phyloP scores from a whole-genome alignment of 805 yeast species.

The Metschnikowia kunwiensis region DNA sequence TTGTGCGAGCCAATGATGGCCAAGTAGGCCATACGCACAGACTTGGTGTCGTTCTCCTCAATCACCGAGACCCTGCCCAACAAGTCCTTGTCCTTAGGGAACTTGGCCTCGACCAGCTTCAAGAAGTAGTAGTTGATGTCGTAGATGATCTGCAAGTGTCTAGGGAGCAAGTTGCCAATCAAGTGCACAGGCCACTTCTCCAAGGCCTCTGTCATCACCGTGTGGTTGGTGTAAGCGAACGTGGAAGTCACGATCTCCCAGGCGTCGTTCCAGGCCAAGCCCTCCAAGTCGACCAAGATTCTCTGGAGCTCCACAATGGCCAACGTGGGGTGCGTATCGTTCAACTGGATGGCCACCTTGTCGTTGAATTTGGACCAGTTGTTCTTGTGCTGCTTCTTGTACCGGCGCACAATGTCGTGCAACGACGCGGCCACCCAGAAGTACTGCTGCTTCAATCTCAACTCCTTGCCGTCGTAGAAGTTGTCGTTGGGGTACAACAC shows the following conservation, averaged over 20 bases:
- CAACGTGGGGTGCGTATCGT: slow-evolving; percentile 92
- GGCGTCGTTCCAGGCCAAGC: slow-evolving; percentile 76
- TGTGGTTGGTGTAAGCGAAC: slow-evolving; percentile 91
- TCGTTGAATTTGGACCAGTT: slow-evolving; percentile 84
- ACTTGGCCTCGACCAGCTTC: slow-evolving; percentile 67
- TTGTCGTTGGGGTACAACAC: slow-evolving; percentile 93
- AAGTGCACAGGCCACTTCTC: slow-evolving; percentile 94
- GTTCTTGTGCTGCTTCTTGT: slow-evolving; percentile 65
- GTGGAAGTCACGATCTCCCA: slow-evolving; percentile 80
- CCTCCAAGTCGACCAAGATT: slow-evolving; percentile 79
- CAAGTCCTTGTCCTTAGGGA: slow-evolving; percentile 71
- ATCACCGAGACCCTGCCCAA: slow-evolving; percentile 73
- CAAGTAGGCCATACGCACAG: slow-evolving; percentile 86
- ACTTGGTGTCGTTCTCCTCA: slow-evolving; percentile 78
- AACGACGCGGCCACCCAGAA: slow-evolving; percentile 96
- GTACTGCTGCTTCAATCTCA: slow-evolving; percentile 91
- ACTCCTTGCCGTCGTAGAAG: slow-evolving; percentile 85
- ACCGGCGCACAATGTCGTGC: slow-evolving; percentile 86
- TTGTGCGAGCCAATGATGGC: slow-evolving; percentile 91
- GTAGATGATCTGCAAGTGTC: slow-evolving; percentile 88
- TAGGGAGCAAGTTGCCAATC: slow-evolving; percentile 74
- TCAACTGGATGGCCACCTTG: slow-evolving; percentile 85
- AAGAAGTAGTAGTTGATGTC: slow-evolving; percentile 79
- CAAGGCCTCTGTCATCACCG: slow-evolving; percentile 91
- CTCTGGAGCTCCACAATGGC: slow-evolving; percentile 89